Base-by-base conservation (phyloP, 1,139 yeast species). In the Schizosaccharomyces versatilis region DNA sequence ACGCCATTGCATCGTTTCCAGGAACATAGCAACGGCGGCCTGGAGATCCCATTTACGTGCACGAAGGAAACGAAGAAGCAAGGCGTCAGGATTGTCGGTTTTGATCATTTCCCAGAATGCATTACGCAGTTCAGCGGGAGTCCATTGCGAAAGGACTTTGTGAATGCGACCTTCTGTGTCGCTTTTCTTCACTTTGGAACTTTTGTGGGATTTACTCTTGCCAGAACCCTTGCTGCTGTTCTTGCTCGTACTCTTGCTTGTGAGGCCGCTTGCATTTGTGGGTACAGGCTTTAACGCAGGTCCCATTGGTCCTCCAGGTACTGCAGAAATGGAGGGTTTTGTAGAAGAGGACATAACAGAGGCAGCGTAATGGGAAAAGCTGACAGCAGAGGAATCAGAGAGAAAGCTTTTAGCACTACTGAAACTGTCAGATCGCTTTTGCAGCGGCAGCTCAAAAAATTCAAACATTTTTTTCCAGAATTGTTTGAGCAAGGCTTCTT, bases 21-120 rank as follows among this genome's bases (percentile, higher is more conserved):
- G 75, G 55, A 80, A 64, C 93, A 83, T 82, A n/a, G 72, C 71
- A 49, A 81, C 62, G 0, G 84, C 71, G 60, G 76, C 75, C 59
- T 75, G 77, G 14, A 76, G 72, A 61, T 81, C 76, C 79, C 83
- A 80, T 65, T 82, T 82, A 64, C 90, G 74, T 14, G 93, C 93
- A 57, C 85, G 71, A 38, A 80, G 65, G 63, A 79, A 83, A 61
- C 93, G 72, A 58, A 83, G 69, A 44, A 82, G 57, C 56, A 79
- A 65, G 57, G 80, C 78, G 65, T 85, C 95, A 1, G 88, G 84
- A 41, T 77, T 70, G 62, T 84, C 94, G 51, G 64, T 60, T 57
- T 66, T 59, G 58, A 78, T 64, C 69, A 78, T 73, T 40, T 68
- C 65, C 76, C 82, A 77, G 59, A 81, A 73, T 36, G 75, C 39